Evolutionary conservation across 2,329 filamentous ascomycete species (phyloP), one percentile per base, ranked within the genome.

Genomic region (Cytospora leucostoma): DNA sequence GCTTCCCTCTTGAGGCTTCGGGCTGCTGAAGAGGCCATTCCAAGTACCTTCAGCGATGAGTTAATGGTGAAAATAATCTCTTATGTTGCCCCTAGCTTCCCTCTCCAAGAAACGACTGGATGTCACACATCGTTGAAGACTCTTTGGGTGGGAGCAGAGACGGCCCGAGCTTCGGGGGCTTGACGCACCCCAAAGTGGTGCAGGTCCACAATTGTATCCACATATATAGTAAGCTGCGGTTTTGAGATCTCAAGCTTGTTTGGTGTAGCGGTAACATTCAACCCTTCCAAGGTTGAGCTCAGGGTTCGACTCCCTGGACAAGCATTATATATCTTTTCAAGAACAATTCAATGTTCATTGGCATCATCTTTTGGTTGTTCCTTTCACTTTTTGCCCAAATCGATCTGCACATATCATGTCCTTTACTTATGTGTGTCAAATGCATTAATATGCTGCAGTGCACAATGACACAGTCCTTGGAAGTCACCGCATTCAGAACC

Each of bases 191-290:
- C 11, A 1, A 10, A 10, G 2, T 19, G 11, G 5, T 4, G 10
- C 44, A 19, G 17, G n/a, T 47, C 44, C 44, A 47, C 44, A 19
- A 8, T 11, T 2, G n/a, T 2, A 11, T 12, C n/a, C 7, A 21
- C n/a, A 1, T 12, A 11, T 47, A 47, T 47, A 47, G 21, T n/a
- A 44, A 6, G 8, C 8, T 3, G 21, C 1, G 44, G 11, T 21
- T 21, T 44, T 4, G 40, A 2, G 1, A 8, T 11, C 19, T 12
- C 44, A 47, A 47, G 44, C 44, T 47, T 47, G 44, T 47, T 47
- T 47, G 44, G 44, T 47, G 44, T 47, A 47, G 44, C 44, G 44
- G 44, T 47, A 47, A 47, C 44, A 47, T 47, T 47, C 44, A 47
- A 47, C 44, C 44, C 44, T 47, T 47, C 44, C 44, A 47, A 47